phyloP scores from a whole-genome alignment of 352 stramenopile genomes.

The Phytophthora hibernalis region DNA sequence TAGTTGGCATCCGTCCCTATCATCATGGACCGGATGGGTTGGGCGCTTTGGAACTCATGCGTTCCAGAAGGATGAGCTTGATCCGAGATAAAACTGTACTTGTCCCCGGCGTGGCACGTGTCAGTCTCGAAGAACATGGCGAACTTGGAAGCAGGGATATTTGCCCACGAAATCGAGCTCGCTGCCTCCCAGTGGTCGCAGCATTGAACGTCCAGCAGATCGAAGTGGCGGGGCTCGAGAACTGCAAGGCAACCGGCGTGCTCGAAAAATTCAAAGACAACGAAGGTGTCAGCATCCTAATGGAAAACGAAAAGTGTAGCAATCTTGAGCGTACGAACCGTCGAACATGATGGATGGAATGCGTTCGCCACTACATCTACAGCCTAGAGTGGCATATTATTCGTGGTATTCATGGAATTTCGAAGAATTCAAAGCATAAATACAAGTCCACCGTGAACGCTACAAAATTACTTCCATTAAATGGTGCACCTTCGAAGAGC shows the following conservation, averaged over 20 bases:
- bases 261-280: background rate
- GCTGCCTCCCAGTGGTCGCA: background rate
- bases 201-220: background rate
- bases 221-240: background rate
- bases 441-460: too few relatives aligned
- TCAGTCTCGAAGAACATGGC: background rate
- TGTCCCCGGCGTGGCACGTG: background rate
- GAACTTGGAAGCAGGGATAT: conserved; percentile 2
- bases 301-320: background rate
- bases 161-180: background rate
- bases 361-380: background rate
- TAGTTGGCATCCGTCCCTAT: background rate
- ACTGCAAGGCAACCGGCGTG: background rate
- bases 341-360: background rate
- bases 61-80: background rate
- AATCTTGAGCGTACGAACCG: too few relatives aligned
- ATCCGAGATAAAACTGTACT: background rate
- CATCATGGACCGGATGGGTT: background rate
- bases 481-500: too few relatives aligned
- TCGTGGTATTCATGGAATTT: too few relatives aligned
- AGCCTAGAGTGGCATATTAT: too few relatives aligned
- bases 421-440: too few relatives aligned
- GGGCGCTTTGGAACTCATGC: background rate
- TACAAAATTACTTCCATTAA: too few relatives aligned
- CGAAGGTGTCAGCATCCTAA: background rate